Conservation (phyloP, 176 grass and related monocot genomes). For the Triticum aestivum region DNA sequence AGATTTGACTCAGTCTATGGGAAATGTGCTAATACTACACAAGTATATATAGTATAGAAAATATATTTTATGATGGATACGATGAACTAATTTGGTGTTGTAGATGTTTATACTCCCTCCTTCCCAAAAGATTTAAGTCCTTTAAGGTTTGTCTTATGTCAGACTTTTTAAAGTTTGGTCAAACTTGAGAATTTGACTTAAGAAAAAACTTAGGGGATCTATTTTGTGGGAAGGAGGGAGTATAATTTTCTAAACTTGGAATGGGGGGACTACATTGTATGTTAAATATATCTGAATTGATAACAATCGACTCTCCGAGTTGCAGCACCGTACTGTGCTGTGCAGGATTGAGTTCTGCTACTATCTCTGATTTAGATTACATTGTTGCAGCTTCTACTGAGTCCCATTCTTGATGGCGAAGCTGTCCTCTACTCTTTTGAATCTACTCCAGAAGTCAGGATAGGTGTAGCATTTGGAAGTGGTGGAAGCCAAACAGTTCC, state of each 20-base stretch:
- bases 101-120: background rate
- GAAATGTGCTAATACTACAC: background rate
- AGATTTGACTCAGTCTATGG: background rate
- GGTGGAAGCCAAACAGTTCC: constrained; percentile 78
- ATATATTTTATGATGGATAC: background rate
- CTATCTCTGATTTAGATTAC: constrained; percentile 22
- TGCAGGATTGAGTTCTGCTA: constrained; percentile 15
- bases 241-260: background rate
- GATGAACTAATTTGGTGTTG: background rate
- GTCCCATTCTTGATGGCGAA: constrained; percentile 97
- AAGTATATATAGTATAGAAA: background rate
- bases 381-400: constrained; percentile 71
- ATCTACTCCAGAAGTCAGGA: constrained; percentile 81
- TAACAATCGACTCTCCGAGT: background rate
- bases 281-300: background rate
- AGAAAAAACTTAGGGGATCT: background rate
- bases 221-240: background rate
- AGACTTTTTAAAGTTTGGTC: background rate
- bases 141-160: background rate
- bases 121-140: background rate
- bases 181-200: background rate
- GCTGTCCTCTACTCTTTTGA: constrained; percentile 96
- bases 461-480: constrained; percentile 95
- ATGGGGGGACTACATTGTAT: background rate
- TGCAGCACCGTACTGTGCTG: background rate